A percentile compares a stretch with the other conserved stretches of the same genome.
These are phyloP conservation scores for Apiospora marii DNA, from an alignment of 2,329 filamentous ascomycete genomes.

Conservation along the genomic window DNA sequence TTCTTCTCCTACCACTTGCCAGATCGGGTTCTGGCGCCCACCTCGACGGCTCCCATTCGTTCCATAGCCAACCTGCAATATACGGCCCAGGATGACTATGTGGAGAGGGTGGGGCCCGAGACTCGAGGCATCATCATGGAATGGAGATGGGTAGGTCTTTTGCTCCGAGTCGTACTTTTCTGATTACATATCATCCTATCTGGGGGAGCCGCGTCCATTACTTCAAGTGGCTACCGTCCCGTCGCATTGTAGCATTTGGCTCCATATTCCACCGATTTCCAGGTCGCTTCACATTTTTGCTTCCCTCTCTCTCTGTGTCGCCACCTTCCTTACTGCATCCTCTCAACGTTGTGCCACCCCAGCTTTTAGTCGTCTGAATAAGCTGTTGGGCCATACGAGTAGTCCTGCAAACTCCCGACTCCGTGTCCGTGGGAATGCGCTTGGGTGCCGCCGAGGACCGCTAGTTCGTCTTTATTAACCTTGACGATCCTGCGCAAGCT, in stretches of 20 bases:
- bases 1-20: not conserved
- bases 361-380: not conserved
- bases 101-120: constrained; percentile 35
- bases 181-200: constrained; percentile 14
- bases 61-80: constrained; percentile 1
- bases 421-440: constrained; percentile 3
- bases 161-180: not conserved
- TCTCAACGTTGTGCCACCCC: not conserved
- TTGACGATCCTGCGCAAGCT: constrained; percentile 10
- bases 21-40: constrained; percentile 5
- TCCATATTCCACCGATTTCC: not conserved
- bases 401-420: not conserved
- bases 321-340: not conserved
- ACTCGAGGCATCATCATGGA: constrained; percentile 37
- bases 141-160: not conserved
- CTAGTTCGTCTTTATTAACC: constrained; percentile 12
- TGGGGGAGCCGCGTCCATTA: constrained; percentile 6
- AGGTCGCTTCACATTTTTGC: not conserved
- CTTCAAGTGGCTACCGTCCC: constrained; percentile 3
- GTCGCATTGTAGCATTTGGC: not conserved
- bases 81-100: constrained; percentile 17
- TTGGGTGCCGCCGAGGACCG: constrained; percentile 21
- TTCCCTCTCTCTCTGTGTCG: not conserved
- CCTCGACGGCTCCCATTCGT: not conserved
- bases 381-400: not conserved